Conservation (phyloP, 106 monocot species). For the Xerophyta viscosa region DNA sequence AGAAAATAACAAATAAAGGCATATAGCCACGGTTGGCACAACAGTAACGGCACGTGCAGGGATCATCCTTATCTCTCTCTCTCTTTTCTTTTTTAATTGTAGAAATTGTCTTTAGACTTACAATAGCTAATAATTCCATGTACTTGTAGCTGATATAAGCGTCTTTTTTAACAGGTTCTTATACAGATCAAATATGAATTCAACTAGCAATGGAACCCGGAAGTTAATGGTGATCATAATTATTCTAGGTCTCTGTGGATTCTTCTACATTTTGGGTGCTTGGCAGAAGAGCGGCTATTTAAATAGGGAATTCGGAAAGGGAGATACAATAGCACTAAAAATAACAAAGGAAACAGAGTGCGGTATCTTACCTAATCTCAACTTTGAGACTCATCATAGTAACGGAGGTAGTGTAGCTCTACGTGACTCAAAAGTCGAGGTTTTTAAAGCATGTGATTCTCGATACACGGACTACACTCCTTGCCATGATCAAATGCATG, state of each 20-base stretch:
- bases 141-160: too few species aligned
- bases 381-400: slow-evolving; percentile 8
- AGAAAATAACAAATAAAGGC: too few species aligned
- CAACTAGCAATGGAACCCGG: background rate
- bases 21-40: too few species aligned
- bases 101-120: too few species aligned
- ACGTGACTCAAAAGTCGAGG: slow-evolving; percentile 1
- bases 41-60: too few species aligned
- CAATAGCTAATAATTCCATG: too few species aligned
- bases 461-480: slow-evolving; percentile 37
- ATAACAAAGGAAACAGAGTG: slow-evolving; percentile 6
- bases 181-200: slow-evolving; percentile 1
- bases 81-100: too few species aligned
- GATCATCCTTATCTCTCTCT: too few species aligned
- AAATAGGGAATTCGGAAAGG: slow-evolving; percentile 9
- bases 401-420: too few species aligned
- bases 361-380: slow-evolving; percentile 5
- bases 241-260: background rate
- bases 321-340: slow-evolving; percentile 10
- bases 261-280: slow-evolving; percentile 4
- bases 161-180: background rate
- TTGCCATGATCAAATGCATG: slow-evolving; percentile 35
- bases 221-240: background rate
- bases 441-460: slow-evolving; percentile 26
- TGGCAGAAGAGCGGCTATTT: background rate